Evolutionary conservation across 352 stramenopile genomes (phyloP).

Genomic region (Pythium graminicola): DNA sequence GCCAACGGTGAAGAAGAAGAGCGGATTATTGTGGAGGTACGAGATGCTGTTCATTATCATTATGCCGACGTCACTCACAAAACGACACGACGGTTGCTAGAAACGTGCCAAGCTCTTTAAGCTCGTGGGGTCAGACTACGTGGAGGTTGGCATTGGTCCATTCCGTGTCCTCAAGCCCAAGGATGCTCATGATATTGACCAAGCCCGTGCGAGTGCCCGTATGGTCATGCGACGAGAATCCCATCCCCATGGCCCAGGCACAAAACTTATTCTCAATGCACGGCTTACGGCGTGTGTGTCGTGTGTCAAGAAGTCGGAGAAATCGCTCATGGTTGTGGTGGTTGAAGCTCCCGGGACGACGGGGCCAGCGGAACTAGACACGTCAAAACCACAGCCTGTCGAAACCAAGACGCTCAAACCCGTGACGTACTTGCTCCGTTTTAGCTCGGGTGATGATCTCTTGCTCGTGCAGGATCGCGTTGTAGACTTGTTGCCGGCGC

Average conservation of each 20-base stretch:
- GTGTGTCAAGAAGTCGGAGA: slow-evolving; percentile 70
- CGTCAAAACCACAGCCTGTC: neutral
- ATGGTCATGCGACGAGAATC: slow-evolving; percentile 80
- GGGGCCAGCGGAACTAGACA: slow-evolving; percentile 16
- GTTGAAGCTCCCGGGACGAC: slow-evolving; percentile 29
- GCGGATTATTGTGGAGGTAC: slow-evolving; percentile 60
- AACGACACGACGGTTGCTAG: too few species aligned
- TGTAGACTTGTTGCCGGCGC: slow-evolving; percentile 19
- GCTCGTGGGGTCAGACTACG: slow-evolving; percentile 64
- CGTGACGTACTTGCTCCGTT: slow-evolving; percentile 68
- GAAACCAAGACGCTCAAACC: slow-evolving; percentile 38
- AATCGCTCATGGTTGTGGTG: slow-evolving; percentile 62
- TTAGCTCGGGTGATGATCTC: slow-evolving; percentile 53
- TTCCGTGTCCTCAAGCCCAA: slow-evolving; percentile 54
- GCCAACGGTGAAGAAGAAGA: slow-evolving; percentile 74
- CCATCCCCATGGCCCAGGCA: slow-evolving; percentile 59
- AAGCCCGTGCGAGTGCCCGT: slow-evolving; percentile 39
- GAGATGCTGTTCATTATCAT: too few species aligned
- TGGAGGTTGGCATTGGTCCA: slow-evolving; percentile 69
- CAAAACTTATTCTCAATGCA: slow-evolving; percentile 71
- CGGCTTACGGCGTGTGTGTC: slow-evolving; percentile 53
- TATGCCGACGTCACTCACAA: too few species aligned
- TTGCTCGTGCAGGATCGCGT: slow-evolving; percentile 42
- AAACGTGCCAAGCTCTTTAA: slow-evolving; percentile 81
- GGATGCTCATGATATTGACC: slow-evolving; percentile 30